Conservation (phyloP, 345 rosid genomes). For the Garcia nutans region DNA sequence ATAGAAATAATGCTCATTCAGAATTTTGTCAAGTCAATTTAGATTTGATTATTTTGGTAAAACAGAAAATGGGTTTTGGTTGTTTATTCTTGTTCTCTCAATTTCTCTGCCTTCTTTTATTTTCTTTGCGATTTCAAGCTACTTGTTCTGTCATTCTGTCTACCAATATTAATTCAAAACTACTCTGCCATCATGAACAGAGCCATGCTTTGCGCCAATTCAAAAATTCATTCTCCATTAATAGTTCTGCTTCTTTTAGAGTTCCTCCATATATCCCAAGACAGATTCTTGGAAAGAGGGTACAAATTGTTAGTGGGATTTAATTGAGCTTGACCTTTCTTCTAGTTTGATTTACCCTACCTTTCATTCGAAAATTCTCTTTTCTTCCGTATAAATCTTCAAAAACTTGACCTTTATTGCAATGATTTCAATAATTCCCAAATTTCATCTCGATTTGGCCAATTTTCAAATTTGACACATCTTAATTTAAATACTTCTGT, state of each 20-base stretch:
- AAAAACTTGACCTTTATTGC: neutral
- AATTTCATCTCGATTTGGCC: too few relatives aligned
- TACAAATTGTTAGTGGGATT: neutral
- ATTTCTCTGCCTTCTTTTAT: neutral
- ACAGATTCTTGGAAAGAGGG: neutral
- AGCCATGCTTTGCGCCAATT: conserved; percentile 19
- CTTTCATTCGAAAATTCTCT: too few relatives aligned
- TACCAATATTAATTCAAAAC: neutral
- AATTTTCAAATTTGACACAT: too few relatives aligned
- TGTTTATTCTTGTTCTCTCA: neutral
- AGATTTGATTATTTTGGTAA: too few relatives aligned
- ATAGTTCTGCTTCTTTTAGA: too few relatives aligned
- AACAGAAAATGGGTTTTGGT: neutral
- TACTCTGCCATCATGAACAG: conserved; percentile 5
- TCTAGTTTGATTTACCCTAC: neutral
- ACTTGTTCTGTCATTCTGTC: neutral
- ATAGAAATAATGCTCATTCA: too few relatives aligned
- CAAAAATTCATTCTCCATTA: neutral
- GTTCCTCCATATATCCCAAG: conserved; percentile 1
- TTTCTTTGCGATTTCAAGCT: neutral
- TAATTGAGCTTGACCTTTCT: neutral
- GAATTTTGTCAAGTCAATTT: too few relatives aligned
- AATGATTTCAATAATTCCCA: conserved; percentile 1
- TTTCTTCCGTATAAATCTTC: neutral
- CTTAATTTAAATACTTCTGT: neutral